Evolutionary conservation across 129 eudicot genomes (phyloP).

Genomic region (Arctium minus): DNA sequence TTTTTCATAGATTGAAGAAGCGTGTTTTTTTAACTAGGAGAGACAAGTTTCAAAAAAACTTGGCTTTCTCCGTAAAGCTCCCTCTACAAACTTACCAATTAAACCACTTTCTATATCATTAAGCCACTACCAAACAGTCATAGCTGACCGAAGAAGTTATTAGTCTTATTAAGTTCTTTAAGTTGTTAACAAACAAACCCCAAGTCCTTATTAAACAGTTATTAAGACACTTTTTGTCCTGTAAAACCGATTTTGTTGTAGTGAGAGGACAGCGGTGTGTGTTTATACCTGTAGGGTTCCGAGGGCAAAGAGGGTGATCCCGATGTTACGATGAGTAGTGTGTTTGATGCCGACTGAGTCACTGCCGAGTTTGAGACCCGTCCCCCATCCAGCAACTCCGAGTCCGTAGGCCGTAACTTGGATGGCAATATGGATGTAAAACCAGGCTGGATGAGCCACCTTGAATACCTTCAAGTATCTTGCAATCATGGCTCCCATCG

Average conservation of each 20-base stretch:
- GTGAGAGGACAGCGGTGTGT: background rate
- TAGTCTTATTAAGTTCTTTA: too few relatives aligned
- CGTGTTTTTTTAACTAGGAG: too few relatives aligned
- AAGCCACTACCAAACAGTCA: too few relatives aligned
- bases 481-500: slow-evolving; percentile 82
- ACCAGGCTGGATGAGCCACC: slow-evolving; percentile 91
- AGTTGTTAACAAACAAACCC: too few relatives aligned
- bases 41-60: too few relatives aligned
- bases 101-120: too few relatives aligned
- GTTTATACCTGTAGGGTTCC: slow-evolving; percentile 75
- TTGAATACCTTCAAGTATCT: slow-evolving; percentile 88
- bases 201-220: too few relatives aligned
- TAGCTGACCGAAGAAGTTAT: too few relatives aligned
- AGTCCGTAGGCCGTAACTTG: slow-evolving; percentile 72
- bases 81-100: too few relatives aligned
- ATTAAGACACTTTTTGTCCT: background rate
- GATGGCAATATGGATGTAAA: slow-evolving; percentile 72
- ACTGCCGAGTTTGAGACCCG: slow-evolving; percentile 82
- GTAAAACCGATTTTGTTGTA: too few relatives aligned
- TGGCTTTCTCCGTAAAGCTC: too few relatives aligned
- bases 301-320: slow-evolving; percentile 67
- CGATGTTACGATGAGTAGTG: slow-evolving; percentile 62
- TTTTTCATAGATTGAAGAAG: too few relatives aligned
- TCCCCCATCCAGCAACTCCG: slow-evolving; percentile 89
- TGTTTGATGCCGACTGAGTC: slow-evolving; percentile 53